Percentiles rank a stretch among this genome's conserved stretches.
Conservation (phyloP, 1,284 basidiomycete species). For the Waitea zeae region DNA sequence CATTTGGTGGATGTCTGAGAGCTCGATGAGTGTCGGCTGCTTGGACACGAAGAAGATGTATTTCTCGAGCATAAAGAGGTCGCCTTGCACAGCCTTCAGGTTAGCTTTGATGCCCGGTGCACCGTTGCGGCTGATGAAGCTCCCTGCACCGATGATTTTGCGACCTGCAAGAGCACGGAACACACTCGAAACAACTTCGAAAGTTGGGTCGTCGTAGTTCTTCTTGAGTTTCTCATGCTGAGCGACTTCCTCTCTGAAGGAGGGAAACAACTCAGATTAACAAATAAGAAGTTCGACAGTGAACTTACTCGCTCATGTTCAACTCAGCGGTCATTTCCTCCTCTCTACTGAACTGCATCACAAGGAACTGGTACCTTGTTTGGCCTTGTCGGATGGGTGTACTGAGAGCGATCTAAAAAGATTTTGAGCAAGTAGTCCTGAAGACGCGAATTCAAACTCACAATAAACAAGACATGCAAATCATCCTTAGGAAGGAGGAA, state of each 20-base stretch:
- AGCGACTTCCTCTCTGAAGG: slow-evolving; percentile 44
- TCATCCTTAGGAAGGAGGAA: slow-evolving; percentile 97
- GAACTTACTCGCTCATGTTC: slow-evolving; percentile 76
- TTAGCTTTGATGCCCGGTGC: slow-evolving; percentile 89
- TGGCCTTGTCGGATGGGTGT: slow-evolving; percentile 96
- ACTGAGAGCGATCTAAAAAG: slow-evolving; percentile 61
- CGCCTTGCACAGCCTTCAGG: slow-evolving; percentile 92
- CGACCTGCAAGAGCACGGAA: slow-evolving; percentile 86
- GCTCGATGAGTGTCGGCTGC: slow-evolving; percentile 83
- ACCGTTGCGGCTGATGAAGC: slow-evolving; percentile 67
- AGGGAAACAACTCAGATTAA: neutral
- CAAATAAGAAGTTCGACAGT: neutral
- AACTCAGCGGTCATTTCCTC: slow-evolving; percentile 95
- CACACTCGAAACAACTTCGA: slow-evolving; percentile 89
- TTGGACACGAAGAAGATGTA: slow-evolving; percentile 97
- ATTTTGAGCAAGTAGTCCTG: neutral
- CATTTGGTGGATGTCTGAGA: slow-evolving; percentile 82
- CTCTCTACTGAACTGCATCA: slow-evolving; percentile 94
- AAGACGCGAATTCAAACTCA: slow-evolving; percentile 20
- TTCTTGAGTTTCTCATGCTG: slow-evolving; percentile 78
- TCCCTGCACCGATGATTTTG: slow-evolving; percentile 78
- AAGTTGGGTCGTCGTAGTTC: slow-evolving; percentile 86
- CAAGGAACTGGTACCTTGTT: slow-evolving; percentile 93
- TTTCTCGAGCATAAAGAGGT: slow-evolving; percentile 97
- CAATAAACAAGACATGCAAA: slow-evolving; percentile 89